Conservation (phyloP, 192 early-diverging fungal genomes). For the Backusella macrospora region DNA sequence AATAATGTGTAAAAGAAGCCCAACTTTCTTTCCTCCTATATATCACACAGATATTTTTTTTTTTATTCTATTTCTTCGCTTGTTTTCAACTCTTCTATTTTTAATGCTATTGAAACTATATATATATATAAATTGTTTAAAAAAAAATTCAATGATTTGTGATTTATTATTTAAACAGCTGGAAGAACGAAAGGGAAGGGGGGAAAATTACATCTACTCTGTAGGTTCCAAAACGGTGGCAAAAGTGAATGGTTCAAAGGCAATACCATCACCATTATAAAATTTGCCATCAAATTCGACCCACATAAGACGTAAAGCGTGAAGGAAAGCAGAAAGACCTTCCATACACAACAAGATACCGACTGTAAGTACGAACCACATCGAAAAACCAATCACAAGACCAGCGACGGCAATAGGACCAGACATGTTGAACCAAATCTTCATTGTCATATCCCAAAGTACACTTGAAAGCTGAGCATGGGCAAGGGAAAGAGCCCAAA, state of each 20-base stretch:
- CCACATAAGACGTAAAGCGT: slow-evolving; percentile 93
- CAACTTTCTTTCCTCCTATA: too few relatives aligned
- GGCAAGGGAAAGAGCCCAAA: slow-evolving; percentile 98
- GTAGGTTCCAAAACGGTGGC: slow-evolving; percentile 23
- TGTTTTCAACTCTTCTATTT: too few relatives aligned
- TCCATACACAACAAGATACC: slow-evolving; percentile 84
- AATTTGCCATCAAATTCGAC: slow-evolving; percentile 99
- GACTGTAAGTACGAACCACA: slow-evolving; percentile 91
- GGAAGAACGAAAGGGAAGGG: background rate
- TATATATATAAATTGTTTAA: background rate
- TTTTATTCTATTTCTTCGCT: too few relatives aligned
- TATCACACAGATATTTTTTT: too few relatives aligned
- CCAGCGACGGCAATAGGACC: slow-evolving; percentile 65
- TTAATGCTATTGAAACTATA: too few relatives aligned
- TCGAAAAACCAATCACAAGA: slow-evolving; percentile 75
- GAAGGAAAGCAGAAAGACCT: slow-evolving; percentile 85
- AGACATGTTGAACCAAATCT: slow-evolving; percentile 51
- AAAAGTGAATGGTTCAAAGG: slow-evolving; percentile 94
- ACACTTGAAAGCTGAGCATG: slow-evolving; percentile 98
- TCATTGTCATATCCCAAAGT: slow-evolving; percentile 91
- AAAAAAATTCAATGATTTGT: background rate
- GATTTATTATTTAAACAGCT: background rate
- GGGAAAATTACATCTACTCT: background rate
- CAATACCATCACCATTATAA: slow-evolving; percentile 87
- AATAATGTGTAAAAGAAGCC: too few relatives aligned